Base-by-base conservation (phyloP, 2,329 filamentous ascomycete genomes). In the Tolypocladium tropicale region DNA sequence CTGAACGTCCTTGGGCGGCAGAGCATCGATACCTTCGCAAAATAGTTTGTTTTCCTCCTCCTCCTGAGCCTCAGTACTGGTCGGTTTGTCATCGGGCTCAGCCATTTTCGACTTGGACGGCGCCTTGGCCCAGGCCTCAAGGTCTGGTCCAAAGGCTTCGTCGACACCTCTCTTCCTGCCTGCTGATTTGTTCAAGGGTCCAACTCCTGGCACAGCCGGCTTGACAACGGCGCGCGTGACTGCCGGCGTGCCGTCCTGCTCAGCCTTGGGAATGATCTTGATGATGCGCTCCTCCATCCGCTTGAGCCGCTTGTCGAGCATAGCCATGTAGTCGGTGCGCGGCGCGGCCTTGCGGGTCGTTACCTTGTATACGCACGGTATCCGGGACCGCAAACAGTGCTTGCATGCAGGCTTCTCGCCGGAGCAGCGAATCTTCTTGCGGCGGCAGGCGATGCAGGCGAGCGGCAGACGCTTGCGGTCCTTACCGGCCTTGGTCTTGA, bases 221-320 rank as follows among this genome's bases (percentile, higher is more conserved):
- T 93, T 95, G 36, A 97, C 89, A 7, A 90, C 80, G 12, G 92
- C 92, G 57, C 94, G 81, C 6, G 86, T 86, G 39, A 95, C 86
- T 9, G 80, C 77, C 10, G 80, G 76, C 57, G 86, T 68, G 30
- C 83, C 76, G 46, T 88, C 85, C 60, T 89, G 81, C 60, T 95
- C 91, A 46, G 90, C 82, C 67, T 93, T 95, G 0, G 94, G 93
- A 32, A 97, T 88, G 57, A 93, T 87, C 70, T 96, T 96, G 74
- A 97, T 95, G 60, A 97, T 94, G 56, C 93, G 86, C 66, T 97
- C 93, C 72, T 99, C 94, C 94, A 97, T 97, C 56, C 93, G 81
- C 76, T 95, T 96, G 62, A 97, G 72, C 54, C 94, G 83, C 73
- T 96, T 96, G 73, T 97, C 94, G 64, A 97, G 76, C 91, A 97